These are phyloP conservation scores for Cladosporium sp. DNA, from an alignment of 2,329 filamentous ascomycete species.

Conservation along the genomic window DNA sequence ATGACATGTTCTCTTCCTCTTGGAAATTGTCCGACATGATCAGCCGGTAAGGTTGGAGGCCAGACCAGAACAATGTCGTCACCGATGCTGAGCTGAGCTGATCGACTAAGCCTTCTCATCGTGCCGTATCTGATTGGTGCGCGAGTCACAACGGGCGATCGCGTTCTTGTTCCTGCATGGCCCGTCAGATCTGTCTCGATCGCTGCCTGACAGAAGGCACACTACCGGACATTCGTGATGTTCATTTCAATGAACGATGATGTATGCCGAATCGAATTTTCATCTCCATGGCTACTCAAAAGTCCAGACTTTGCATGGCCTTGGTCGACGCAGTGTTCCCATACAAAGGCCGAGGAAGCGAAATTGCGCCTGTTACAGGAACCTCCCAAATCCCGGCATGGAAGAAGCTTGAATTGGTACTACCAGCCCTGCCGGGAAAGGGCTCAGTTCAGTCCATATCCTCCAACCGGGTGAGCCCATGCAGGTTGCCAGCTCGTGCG, in stretches of 20 bases:
- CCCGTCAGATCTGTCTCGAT: neutral
- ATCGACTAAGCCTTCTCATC: neutral
- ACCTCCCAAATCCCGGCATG: constrained; percentile 3
- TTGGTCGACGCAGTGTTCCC: no score
- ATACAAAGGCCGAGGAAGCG: neutral
- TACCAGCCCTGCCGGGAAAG: constrained; percentile 2
- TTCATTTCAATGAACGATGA: no score
- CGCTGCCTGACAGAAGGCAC: neutral
- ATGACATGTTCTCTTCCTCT: neutral
- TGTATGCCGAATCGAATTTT: no score
- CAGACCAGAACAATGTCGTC: constrained; percentile 9
- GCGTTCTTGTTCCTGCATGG: constrained; percentile 12
- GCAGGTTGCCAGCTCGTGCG: constrained; percentile 4
- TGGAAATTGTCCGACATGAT: neutral
- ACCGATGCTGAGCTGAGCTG: constrained; percentile 3
- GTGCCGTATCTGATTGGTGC: constrained; percentile 3
- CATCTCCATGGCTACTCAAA: no score
- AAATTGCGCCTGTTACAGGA: constrained; percentile 12
- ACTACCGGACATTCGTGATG: no score
- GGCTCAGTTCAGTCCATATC: constrained; percentile 7
- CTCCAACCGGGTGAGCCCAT: constrained; percentile 12
- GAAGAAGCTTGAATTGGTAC: constrained; percentile 3
- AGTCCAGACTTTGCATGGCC: no score
- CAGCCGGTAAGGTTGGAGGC: neutral
- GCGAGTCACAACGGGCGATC: neutral